These are phyloP conservation scores for Corymbia maculata DNA, from an alignment of 345 rosid species.

Conservation along the genomic window DNA sequence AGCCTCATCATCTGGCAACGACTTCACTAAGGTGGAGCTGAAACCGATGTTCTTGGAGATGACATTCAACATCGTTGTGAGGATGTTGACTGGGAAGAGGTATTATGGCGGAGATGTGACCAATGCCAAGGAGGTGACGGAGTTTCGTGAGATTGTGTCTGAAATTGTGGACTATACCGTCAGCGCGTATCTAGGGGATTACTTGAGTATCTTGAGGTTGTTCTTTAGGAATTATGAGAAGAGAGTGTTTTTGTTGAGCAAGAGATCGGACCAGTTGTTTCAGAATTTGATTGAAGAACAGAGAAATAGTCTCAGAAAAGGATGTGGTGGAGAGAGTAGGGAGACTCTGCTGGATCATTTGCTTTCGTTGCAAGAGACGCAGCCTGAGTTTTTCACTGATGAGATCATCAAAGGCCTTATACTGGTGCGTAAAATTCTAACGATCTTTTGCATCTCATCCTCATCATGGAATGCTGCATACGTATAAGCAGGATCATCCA, in stretches of 20 bases:
- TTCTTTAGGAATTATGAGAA: slow-evolving; percentile 1
- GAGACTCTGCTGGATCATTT: slow-evolving; percentile 34
- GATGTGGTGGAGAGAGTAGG: not conserved
- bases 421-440: slow-evolving; percentile 6
- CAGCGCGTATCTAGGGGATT: slow-evolving; percentile 21
- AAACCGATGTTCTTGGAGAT: slow-evolving; percentile 1
- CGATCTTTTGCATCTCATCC: not conserved
- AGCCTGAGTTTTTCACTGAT: slow-evolving; percentile 36
- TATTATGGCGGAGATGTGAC: slow-evolving; percentile 13
- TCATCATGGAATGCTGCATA: not conserved
- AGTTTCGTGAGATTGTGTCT: slow-evolving; percentile 11
- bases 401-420: slow-evolving; percentile 39
- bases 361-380: slow-evolving; percentile 17
- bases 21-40: slow-evolving; percentile 1
- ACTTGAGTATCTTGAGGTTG: slow-evolving; percentile 23
- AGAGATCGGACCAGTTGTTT: slow-evolving; percentile 15
- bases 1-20: not conserved
- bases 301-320: not conserved
- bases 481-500: not conserved
- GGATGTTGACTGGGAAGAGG: not conserved
- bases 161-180: slow-evolving; percentile 5
- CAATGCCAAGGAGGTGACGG: slow-evolving; percentile 8
- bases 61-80: slow-evolving; percentile 2
- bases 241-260: slow-evolving; percentile 1
- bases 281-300: slow-evolving; percentile 25